Evolutionary conservation across 108 stramenopile species (phyloP), one percentile per base, ranked within the genome.

Genomic region (Cyclotella atomus): DNA sequence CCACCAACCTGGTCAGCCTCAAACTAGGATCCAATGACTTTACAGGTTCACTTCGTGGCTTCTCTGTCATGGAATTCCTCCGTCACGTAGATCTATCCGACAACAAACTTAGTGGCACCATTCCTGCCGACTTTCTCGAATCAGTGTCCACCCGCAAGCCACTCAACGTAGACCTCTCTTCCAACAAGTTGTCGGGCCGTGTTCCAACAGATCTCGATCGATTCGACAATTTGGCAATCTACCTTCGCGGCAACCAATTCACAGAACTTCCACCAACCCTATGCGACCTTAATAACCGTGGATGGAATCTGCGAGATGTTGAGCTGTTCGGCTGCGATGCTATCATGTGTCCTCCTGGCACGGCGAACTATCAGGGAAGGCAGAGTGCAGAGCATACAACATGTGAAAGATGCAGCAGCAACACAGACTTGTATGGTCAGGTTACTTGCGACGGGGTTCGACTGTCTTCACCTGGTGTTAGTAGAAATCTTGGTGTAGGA

Each of bases 221-320:
- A 44, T 79, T 91, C 50, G 75, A 77, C 30, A 76, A 85, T 35
- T 56, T 92, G 34, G 71, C 72, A 4, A 84, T 95, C 20, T 91
- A 83, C 52, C 80, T 89, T 27, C 83, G 87, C 0, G 88, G 86
- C 67, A 95, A 95, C 76, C 38, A 71, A 0, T 78, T 95, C 27
- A 73, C 65, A 15, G 78, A 70, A 32, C 78, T 95, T 1, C 54
- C 78, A 24, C 15, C 49, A 15, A 75, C 54, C 12, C 78, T 95
- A 27, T 95, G 94, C 61, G 81, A 85, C 41, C 41, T 69, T 25
- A 68, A 85, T 43, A 77, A 79, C 30, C 34, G 56, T 25, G 65
- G 56, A 2, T 92, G 84, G 85, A 92, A 92, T 70, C 59, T 75
- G 21, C 77, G 89, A 20, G 88, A 90, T 64, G 89, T 92, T n/a